Conservation (phyloP, 768 basidiomycete species). For the Podaxis mareebaensis region DNA sequence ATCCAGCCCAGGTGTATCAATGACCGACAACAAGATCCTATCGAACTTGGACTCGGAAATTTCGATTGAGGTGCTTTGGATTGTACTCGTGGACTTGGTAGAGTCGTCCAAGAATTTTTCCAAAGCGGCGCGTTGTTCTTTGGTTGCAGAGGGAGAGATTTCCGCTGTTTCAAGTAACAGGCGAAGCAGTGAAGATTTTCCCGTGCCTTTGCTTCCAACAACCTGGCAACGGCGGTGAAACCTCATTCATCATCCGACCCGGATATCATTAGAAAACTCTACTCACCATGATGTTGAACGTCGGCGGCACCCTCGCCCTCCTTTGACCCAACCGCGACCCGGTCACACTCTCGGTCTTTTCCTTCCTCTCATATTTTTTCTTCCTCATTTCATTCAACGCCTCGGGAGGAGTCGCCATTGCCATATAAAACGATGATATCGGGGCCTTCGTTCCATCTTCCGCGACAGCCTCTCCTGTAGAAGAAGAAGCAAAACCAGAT, state of each 20-base stretch:
- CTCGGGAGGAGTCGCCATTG: conserved; percentile 54
- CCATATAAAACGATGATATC: conserved; percentile 75
- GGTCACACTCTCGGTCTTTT: conserved; percentile 32
- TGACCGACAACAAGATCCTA: conserved; percentile 74
- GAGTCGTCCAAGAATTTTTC: conserved; percentile 64
- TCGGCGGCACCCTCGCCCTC: conserved; percentile 65
- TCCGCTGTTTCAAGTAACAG: conserved; percentile 84
- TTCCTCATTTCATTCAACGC: conserved; percentile 15
- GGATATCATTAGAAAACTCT: conserved; percentile 8
- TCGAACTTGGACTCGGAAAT: conserved; percentile 85
- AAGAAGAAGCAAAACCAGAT: conserved; percentile 23
- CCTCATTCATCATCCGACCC: conserved; percentile 13
- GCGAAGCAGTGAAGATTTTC: conserved; percentile 82
- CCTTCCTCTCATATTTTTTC: conserved; percentile 35
- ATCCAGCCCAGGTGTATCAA: conserved; percentile 86
- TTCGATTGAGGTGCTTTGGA: conserved; percentile 73
- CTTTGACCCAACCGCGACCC: conserved; percentile 58
- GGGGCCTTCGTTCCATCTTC: conserved; percentile 23
- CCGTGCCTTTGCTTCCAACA: conserved; percentile 76
- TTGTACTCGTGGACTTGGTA: conserved; percentile 58
- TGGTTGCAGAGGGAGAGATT: conserved; percentile 73
- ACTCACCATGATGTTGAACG: conserved; percentile 84
- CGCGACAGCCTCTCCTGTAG: conserved; percentile 45
- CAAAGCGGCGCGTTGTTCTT: conserved; percentile 67
- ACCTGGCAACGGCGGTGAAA: conserved; percentile 45